These are phyloP conservation scores for Ceratocystis papillata DNA, from an alignment of 2,329 filamentous ascomycete genomes.

Conservation along the genomic window DNA sequence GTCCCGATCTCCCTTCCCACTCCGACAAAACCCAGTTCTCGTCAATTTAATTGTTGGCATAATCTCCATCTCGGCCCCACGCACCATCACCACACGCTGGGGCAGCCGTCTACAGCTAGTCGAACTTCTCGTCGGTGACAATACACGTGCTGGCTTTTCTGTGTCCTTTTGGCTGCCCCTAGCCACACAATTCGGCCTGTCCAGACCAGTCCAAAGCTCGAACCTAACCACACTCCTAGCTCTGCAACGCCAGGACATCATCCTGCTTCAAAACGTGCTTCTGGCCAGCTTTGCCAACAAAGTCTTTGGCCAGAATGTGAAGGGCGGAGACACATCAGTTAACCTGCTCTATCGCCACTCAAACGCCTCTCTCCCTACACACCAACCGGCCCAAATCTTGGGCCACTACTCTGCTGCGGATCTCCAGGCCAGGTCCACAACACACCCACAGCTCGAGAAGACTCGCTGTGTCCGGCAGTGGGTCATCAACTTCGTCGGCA, in stretches of 20 bases:
- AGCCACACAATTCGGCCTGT: constrained; percentile 26
- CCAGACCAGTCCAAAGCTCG: background rate
- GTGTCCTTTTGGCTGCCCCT: constrained; percentile 70
- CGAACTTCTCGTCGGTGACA: constrained; percentile 73
- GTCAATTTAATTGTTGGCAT: constrained; percentile 73
- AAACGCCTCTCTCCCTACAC: constrained; percentile 39
- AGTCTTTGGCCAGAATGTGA: constrained; percentile 80
- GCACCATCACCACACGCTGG: constrained; percentile 57
- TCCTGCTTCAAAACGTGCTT: constrained; percentile 70
- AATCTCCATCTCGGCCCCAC: constrained; percentile 57
- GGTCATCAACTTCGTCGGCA: constrained; percentile 57
- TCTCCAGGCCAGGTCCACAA: constrained; percentile 32
- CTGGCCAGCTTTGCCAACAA: constrained; percentile 62
- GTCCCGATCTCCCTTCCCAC: background rate
- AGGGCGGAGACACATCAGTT: constrained; percentile 53
- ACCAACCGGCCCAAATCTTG: constrained; percentile 41
- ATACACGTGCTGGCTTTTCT: constrained; percentile 68
- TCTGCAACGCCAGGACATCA: constrained; percentile 60
- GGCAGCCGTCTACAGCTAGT: constrained; percentile 54
- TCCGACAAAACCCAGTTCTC: constrained; percentile 38
- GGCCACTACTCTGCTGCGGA: constrained; percentile 48
- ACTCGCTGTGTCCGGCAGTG: constrained; percentile 60
- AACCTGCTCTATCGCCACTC: constrained; percentile 52
- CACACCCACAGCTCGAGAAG: constrained; percentile 49
- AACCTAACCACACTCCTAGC: constrained; percentile 31